Conservation (phyloP, 805 yeast species). For the Yarrowia alimentaria region DNA sequence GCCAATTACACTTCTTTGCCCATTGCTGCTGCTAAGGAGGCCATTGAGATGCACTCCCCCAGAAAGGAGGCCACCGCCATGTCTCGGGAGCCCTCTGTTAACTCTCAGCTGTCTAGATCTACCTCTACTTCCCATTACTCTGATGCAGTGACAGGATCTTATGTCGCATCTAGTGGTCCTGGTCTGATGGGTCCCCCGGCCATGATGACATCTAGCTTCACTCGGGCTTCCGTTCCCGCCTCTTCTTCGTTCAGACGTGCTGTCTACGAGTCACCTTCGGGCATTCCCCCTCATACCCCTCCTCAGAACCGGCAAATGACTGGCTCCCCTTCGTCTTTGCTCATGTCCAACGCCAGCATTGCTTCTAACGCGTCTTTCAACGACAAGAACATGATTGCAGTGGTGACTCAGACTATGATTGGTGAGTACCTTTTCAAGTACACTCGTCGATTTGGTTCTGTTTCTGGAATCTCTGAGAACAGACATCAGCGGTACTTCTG, state of each 20-base stretch:
- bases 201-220: conserved; percentile 1
- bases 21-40: conserved; percentile 23
- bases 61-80: not conserved
- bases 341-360: conserved; percentile 32
- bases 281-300: not conserved
- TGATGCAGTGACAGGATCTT: too few relatives aligned
- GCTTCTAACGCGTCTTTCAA: conserved; percentile 32
- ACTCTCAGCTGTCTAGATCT: not conserved
- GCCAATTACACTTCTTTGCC: conserved; percentile 4
- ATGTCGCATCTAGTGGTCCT: too few relatives aligned
- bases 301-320: conserved; percentile 2
- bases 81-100: conserved; percentile 11
- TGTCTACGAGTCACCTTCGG: conserved; percentile 13
- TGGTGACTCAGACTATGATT: conserved; percentile 86
- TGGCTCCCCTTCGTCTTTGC: conserved; percentile 4
- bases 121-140: too few relatives aligned
- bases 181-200: conserved; percentile 22
- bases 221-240: not conserved
- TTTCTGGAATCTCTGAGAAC: conserved; percentile 61
- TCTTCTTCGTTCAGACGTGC: conserved; percentile 6
- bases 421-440: conserved; percentile 90
- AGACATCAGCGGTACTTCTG: conserved; percentile 93
- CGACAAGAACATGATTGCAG: conserved; percentile 70
- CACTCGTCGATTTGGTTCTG: conserved; percentile 69
- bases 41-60: conserved; percentile 24